Base-by-base conservation (phyloP, 768 basidiomycete species). In the Rhizopogon roseolus region DNA sequence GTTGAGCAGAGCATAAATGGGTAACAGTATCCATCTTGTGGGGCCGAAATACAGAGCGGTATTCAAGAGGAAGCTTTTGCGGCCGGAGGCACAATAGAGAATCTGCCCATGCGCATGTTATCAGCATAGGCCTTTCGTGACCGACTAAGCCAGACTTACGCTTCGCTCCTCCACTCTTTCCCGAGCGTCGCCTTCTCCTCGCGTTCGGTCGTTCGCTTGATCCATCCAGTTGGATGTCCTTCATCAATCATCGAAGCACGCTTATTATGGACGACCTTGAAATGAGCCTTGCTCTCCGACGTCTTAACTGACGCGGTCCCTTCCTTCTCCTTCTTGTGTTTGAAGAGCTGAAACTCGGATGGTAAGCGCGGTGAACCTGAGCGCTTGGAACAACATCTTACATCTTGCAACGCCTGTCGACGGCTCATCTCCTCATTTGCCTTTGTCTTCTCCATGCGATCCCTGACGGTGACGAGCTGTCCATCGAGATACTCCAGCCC, bases 401-500 rank as follows among this genome's bases (percentile, higher is more conserved):
- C 82, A 51, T 84, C 78, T 64, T 82, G 82, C 53, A 93, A 63
- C 5, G 77, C 82, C 50, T 88, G 76, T 38, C 71, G 73, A 29
- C 75, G 74, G 36, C 62, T 60, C 29, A 59, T 61, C 37, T 74
- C 73, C 36, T 80, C 75, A 27, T 64, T 64, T 28, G 66, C 65
- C 65, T 78, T 79, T 48, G 79, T 90, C 59, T 81, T 81, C 44
- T 82, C 77, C 83, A 92, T 84, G 37, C 82, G 75, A 55, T 91
- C 86, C n/a, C 90, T 75, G 42, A 98, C 91, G n/a, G 80, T 77
- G 22, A 92, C 88, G 17, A 98, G 81, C 72, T 95, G 92, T 14
- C 87, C 88, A 62, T 98, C 93, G 40, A 93, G 74, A 60, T 93
- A 90, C 68, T 92, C 93, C 57, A 98, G 72, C 0, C 85, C 92